These are phyloP conservation scores for Xylaria multiplex DNA, from an alignment of 2,329 filamentous ascomycete species.

Conservation along the genomic window DNA sequence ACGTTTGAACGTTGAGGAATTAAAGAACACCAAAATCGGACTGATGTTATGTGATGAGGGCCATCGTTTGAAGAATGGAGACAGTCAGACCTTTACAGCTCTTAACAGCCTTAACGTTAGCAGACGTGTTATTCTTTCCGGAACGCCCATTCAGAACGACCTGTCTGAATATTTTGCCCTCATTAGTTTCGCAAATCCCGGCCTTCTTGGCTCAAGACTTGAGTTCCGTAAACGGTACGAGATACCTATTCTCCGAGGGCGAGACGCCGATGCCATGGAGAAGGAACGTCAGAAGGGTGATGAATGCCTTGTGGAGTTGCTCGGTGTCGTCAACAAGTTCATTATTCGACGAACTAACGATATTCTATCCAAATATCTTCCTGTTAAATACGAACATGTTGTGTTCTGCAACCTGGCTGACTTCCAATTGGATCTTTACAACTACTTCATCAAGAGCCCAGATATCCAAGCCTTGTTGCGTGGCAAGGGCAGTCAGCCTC, in stretches of 20 bases:
- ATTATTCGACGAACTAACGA: slow-evolving; percentile 98
- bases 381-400: slow-evolving; percentile 98
- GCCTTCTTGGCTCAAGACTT: slow-evolving; percentile 84
- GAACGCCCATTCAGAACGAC: slow-evolving; percentile 98
- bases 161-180: slow-evolving; percentile 97
- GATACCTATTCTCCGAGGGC: slow-evolving; percentile 87
- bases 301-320: slow-evolving; percentile 81
- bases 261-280: slow-evolving; percentile 89
- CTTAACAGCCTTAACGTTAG: slow-evolving; percentile 91
- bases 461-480: slow-evolving; percentile 91
- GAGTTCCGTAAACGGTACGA: slow-evolving; percentile 97
- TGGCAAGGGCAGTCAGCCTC: slow-evolving; percentile 93
- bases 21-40: slow-evolving; percentile 90
- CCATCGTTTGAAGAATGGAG: slow-evolving; percentile 94
- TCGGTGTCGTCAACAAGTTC: slow-evolving; percentile 93
- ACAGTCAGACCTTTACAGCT: slow-evolving; percentile 93
- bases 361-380: slow-evolving; percentile 95
- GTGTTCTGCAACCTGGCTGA: slow-evolving; percentile 96
- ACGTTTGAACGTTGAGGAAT: slow-evolving; percentile 87
- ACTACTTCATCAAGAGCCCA: slow-evolving; percentile 95
- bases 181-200: slow-evolving; percentile 95
- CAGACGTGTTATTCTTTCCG: slow-evolving; percentile 91
- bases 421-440: slow-evolving; percentile 94
- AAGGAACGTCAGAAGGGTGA: slow-evolving; percentile 84
- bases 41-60: slow-evolving; percentile 96